Conservation (phyloP, 371 early-diverging fungal species). For the Spraguea lophii region DNA sequence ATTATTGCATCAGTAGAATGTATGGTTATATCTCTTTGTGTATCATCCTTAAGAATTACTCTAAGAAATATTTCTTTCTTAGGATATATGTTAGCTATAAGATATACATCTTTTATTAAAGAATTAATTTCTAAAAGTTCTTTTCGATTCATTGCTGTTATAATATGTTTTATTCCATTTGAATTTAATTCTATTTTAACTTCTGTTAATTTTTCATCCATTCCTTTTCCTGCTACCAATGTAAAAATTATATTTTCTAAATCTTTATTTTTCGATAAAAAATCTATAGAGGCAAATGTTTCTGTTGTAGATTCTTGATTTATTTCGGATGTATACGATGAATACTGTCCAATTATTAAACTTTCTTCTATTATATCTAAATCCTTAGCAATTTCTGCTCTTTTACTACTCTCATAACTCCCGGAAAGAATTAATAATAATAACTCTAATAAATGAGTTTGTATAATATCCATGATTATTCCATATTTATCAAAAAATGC, state of each 20-base stretch:
- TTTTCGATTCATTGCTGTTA: not conserved
- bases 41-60: not conserved
- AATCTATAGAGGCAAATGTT: conserved; percentile 22
- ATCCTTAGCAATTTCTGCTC: not conserved
- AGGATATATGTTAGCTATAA: not conserved
- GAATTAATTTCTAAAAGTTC: not conserved
- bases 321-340: conserved; percentile 23
- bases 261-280: conserved; percentile 1
- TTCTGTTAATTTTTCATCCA: conserved; percentile 33
- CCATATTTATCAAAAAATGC: conserved; percentile 97
- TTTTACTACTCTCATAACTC: conserved; percentile 3
- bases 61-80: not conserved
- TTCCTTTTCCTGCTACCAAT: conserved; percentile 36
- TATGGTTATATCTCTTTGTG: not conserved
- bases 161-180: not conserved
- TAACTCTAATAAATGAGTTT: conserved; percentile 78
- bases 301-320: conserved; percentile 26
- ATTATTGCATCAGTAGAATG: not conserved
- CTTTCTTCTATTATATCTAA: not conserved
- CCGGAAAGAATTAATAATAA: conserved; percentile 66
- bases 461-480: conserved; percentile 93
- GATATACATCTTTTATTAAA: not conserved
- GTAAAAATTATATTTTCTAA: conserved; percentile 30
- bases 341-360: conserved; percentile 32
- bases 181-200: conserved; percentile 9